Evolutionary conservation across 164 flowering plant genomes (phyloP).

Genomic region (Platanus orientalis): DNA sequence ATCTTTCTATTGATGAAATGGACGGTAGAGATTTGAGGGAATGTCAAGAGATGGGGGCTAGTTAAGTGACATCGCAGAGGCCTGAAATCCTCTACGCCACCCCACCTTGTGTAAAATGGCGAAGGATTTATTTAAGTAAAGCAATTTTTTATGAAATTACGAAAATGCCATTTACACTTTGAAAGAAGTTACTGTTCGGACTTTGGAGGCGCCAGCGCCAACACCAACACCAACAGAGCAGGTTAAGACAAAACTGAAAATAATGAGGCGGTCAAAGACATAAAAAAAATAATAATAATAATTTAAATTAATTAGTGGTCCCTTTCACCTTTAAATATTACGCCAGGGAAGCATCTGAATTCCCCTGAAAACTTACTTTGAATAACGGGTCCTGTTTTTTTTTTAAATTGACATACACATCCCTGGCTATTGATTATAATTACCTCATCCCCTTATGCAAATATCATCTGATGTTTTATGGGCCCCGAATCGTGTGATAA

Average conservation of each 20-base stretch:
- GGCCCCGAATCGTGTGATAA: too few species aligned
- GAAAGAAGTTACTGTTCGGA: background rate
- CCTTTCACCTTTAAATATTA: background rate
- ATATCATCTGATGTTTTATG: too few species aligned
- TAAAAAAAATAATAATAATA: background rate
- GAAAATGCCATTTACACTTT: background rate
- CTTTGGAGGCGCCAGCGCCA: too few species aligned
- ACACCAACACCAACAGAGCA: background rate
- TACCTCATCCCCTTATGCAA: too few species aligned
- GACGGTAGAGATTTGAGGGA: conserved; percentile 16
- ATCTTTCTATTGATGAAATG: conserved; percentile 1
- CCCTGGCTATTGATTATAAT: too few species aligned
- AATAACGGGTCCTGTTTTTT: too few species aligned
- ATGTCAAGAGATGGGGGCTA: conserved; percentile 10
- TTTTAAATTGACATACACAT: too few species aligned
- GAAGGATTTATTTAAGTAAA: background rate
- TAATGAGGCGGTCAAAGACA: background rate
- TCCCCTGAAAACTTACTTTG: background rate
- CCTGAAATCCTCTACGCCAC: too few species aligned
- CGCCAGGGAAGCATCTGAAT: background rate
- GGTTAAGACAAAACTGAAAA: background rate
- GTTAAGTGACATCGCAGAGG: conserved; percentile 13
- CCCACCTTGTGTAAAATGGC: conserved; percentile 1
- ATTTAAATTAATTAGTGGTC: background rate
- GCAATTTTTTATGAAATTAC: background rate